Percentiles rank a stretch among this genome's conserved stretches.
Conservation (phyloP, 1,284 basidiomycete species). For the Ganoderma boninense region DNA sequence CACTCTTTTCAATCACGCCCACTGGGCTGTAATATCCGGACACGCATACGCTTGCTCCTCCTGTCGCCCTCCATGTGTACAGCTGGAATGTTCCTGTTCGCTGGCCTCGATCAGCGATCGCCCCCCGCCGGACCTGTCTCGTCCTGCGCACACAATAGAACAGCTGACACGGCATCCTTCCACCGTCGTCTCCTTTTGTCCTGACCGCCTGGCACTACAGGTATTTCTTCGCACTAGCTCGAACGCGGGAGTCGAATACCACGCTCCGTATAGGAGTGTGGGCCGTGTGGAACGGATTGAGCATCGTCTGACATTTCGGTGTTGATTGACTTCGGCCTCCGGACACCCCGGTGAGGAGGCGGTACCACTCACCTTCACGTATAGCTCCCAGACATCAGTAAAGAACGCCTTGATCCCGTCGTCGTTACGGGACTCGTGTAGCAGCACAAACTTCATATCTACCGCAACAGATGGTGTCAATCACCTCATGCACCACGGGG, state of each 20-base stretch:
- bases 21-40: background rate
- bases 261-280: slow-evolving; percentile 83
- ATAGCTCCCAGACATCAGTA: slow-evolving; percentile 93
- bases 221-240: slow-evolving; percentile 88
- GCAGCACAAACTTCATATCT: slow-evolving; percentile 92
- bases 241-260: slow-evolving; percentile 84
- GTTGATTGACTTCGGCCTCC: slow-evolving; percentile 26
- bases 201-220: slow-evolving; percentile 53
- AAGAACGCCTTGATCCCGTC: slow-evolving; percentile 94
- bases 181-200: slow-evolving; percentile 17
- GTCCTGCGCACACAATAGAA: slow-evolving; percentile 16
- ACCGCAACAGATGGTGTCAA: slow-evolving; percentile 29
- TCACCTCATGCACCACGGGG: slow-evolving; percentile 7
- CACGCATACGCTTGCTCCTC: slow-evolving; percentile 3
- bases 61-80: background rate
- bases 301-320: slow-evolving; percentile 65
- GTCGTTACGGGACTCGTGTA: slow-evolving; percentile 96
- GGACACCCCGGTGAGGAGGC: slow-evolving; percentile 32
- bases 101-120: slow-evolving; percentile 4
- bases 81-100: background rate
- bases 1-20: background rate
- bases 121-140: background rate
- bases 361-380: slow-evolving; percentile 80
- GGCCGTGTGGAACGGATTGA: slow-evolving; percentile 94
- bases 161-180: slow-evolving; percentile 5